Percentiles rank a stretch among this genome's conserved stretches.
These are phyloP conservation scores for Neurospora sp. DNA, from an alignment of 495 filamentous ascomycete genomes.

Conservation along the genomic window DNA sequence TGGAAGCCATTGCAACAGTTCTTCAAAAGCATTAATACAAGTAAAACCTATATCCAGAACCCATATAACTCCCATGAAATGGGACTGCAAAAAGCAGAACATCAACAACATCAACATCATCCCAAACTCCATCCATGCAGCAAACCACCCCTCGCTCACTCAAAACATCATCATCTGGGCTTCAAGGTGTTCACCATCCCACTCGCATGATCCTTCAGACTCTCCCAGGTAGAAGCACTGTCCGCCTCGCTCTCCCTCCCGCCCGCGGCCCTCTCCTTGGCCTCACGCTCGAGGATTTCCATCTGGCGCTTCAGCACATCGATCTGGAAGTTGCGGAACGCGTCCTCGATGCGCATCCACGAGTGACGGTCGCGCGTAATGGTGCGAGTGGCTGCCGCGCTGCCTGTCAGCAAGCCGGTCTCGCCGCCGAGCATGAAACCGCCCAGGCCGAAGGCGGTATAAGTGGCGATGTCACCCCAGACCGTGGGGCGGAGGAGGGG, in stretches of 20 bases:
- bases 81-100: neutral
- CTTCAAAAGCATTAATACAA: neutral
- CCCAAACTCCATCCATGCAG: neutral
- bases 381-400: conserved; percentile 36
- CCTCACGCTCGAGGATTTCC: conserved; percentile 36
- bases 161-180: neutral
- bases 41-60: neutral
- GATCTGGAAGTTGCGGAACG: conserved; percentile 51
- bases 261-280: neutral
- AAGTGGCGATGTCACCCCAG: conserved; percentile 52
- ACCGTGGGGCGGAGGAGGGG: conserved; percentile 44
- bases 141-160: neutral
- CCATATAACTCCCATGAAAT: neutral
- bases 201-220: conserved; percentile 5
- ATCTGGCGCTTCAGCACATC: conserved; percentile 52
- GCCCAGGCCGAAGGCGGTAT: conserved; percentile 50
- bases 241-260: conserved; percentile 9
- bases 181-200: conserved; percentile 7
- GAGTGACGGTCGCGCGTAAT: conserved; percentile 46
- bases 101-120: neutral
- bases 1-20: neutral
- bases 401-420: conserved; percentile 47
- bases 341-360: conserved; percentile 49
- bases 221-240: conserved; percentile 3
- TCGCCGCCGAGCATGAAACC: conserved; percentile 58